phyloP scores from a whole-genome alignment of 192 early-diverging fungal species.

The Coemansia sp. region DNA sequence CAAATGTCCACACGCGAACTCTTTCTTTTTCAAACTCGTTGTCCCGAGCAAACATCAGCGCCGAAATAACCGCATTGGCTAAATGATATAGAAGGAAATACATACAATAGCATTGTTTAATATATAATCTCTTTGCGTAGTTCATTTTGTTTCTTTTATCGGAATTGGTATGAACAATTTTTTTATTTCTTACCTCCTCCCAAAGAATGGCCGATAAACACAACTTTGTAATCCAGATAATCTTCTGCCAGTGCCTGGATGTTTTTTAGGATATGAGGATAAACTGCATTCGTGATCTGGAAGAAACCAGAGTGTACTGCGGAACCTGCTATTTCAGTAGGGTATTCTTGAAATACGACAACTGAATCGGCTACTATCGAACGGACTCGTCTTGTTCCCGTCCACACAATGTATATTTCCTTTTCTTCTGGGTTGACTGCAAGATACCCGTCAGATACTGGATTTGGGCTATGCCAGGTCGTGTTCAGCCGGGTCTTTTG shows the following conservation, averaged over 20 bases:
- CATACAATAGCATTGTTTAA: not conserved
- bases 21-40: slow-evolving; percentile 29
- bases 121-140: too few species aligned
- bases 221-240: slow-evolving; percentile 33
- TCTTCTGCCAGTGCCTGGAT: slow-evolving; percentile 28
- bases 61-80: slow-evolving; percentile 50
- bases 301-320: slow-evolving; percentile 41
- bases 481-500: slow-evolving; percentile 29
- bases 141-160: too few species aligned
- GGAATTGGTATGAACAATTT: not conserved
- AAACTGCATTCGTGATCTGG: slow-evolving; percentile 35
- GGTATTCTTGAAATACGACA: slow-evolving; percentile 34
- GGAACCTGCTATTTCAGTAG: slow-evolving; percentile 27
- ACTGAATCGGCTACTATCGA: slow-evolving; percentile 36
- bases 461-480: slow-evolving; percentile 51
- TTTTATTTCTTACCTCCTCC: slow-evolving; percentile 44
- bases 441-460: slow-evolving; percentile 47
- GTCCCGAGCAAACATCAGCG: slow-evolving; percentile 44
- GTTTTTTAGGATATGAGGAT: slow-evolving; percentile 46
- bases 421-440: slow-evolving; percentile 31
- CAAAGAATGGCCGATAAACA: slow-evolving; percentile 50
- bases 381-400: slow-evolving; percentile 45
- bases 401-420: slow-evolving; percentile 52
- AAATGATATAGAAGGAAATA: slow-evolving; percentile 2
- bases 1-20: slow-evolving; percentile 56